These are phyloP conservation scores for Erucastrum elatum DNA, from an alignment of 345 rosid genomes.

Conservation along the genomic window DNA sequence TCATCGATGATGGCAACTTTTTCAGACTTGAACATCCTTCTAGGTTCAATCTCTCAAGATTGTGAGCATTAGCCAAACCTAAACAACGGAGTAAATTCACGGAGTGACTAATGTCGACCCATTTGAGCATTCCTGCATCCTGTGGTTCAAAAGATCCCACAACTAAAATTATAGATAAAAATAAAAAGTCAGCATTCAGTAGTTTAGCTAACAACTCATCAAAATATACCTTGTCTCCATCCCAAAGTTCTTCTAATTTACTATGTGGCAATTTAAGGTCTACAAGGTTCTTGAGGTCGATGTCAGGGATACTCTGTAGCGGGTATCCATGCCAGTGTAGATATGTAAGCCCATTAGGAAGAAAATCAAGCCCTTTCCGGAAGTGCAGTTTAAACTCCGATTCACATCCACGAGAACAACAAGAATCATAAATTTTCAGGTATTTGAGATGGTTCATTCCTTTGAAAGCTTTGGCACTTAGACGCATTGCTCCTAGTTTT, in stretches of 20 bases:
- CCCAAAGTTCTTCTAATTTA: conserved; percentile 38
- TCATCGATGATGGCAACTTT: conserved; percentile 24
- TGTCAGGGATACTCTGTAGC: conserved; percentile 20
- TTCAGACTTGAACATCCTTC: conserved; percentile 33
- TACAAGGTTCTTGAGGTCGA: conserved; percentile 33
- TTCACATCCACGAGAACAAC: conserved; percentile 20
- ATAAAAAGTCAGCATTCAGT: not conserved
- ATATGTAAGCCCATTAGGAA: conserved; percentile 37
- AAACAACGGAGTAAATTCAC: conserved; percentile 13
- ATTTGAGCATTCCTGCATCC: conserved; percentile 36
- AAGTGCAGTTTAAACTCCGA: not conserved
- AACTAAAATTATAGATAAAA: not conserved
- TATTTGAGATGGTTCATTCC: conserved; percentile 41
- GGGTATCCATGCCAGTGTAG: conserved; percentile 43
- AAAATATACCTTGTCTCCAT: conserved; percentile 27
- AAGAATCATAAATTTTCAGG: conserved; percentile 37
- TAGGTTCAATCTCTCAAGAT: conserved; percentile 34
- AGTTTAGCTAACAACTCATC: not conserved
- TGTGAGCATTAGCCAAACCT: conserved; percentile 33
- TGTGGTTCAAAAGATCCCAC: not conserved
- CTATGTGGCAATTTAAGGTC: conserved; percentile 31
- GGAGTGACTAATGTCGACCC: conserved; percentile 32
- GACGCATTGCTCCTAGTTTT: conserved; percentile 10
- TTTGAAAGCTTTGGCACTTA: conserved; percentile 27
- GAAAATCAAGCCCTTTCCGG: conserved; percentile 24